Conservation (phyloP, 169 alveolate species). For the Perkinsus olseni region DNA sequence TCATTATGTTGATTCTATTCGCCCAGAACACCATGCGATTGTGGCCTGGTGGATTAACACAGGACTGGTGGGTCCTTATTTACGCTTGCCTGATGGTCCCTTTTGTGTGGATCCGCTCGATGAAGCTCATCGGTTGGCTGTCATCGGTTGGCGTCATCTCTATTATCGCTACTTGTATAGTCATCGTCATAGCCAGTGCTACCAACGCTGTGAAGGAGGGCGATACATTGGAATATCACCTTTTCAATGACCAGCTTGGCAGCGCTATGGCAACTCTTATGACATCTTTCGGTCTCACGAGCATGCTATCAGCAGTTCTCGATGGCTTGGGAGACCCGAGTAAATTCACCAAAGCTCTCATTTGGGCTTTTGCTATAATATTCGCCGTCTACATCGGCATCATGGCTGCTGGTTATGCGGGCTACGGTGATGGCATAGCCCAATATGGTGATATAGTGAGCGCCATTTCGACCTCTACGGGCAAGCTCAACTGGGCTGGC, state of each 20-base stretch:
- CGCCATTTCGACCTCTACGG: not conserved
- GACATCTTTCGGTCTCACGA: not conserved
- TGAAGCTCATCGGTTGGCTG: not conserved
- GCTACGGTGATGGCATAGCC: not conserved
- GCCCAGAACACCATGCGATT: not conserved
- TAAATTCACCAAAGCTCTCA: not conserved
- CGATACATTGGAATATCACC: not conserved
- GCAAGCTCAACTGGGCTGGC: not conserved
- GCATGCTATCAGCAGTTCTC: not conserved
- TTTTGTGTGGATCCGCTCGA: not conserved
- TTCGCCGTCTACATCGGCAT: not conserved
- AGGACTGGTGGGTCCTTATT: not conserved
- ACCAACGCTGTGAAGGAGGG: not conserved
- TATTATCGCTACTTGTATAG: not conserved
- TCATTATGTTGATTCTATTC: not conserved
- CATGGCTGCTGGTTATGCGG: not conserved
- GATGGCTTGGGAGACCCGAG: not conserved
- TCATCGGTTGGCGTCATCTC: not conserved
- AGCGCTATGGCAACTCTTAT: not conserved
- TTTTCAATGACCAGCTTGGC: not conserved
- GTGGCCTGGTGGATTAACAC: not conserved
- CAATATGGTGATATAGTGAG: not conserved
- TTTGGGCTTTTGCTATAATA: not conserved
- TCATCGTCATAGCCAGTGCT: not conserved
- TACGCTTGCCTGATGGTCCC: not conserved